These are phyloP conservation scores for Smallanthus sonchifolius DNA, from an alignment of 129 eudicot genomes.

Conservation along the genomic window DNA sequence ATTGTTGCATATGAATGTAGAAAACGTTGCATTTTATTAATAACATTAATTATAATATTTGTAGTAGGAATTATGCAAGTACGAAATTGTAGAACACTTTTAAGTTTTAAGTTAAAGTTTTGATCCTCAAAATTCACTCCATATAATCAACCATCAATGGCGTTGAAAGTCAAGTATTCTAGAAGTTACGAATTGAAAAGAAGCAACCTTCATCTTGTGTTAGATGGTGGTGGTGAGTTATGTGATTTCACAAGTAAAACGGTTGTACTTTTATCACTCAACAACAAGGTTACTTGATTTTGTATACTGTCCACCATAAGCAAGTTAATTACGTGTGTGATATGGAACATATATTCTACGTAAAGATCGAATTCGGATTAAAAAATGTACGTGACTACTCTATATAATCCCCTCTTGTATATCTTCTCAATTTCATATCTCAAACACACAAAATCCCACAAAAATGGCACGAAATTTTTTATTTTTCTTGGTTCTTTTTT, in stretches of 20 bases:
- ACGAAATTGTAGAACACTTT: neutral
- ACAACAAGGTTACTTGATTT: neutral
- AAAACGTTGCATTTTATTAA: no score
- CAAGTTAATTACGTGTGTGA: slow-evolving; percentile 1
- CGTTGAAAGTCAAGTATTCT: slow-evolving; percentile 4
- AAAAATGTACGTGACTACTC: slow-evolving; percentile 2
- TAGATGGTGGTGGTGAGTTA: neutral
- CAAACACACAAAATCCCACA: neutral
- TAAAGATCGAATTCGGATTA: neutral
- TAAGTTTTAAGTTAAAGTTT: neutral
- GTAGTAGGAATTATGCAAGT: neutral
- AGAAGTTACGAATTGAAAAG: neutral
- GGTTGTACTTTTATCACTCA: neutral
- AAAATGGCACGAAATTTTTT: slow-evolving; percentile 27
- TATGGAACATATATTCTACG: slow-evolving; percentile 7
- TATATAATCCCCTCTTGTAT: slow-evolving; percentile 20
- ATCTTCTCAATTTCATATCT: neutral
- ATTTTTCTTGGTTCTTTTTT: slow-evolving; percentile 18
- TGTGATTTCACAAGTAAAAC: neutral
- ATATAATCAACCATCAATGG: neutral
- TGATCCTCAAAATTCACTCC: slow-evolving; percentile 10
- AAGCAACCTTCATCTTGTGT: neutral
- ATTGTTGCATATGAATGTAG: no score
- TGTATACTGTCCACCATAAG: neutral
- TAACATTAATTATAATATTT: no score